Base-by-base conservation (phyloP, 2,329 filamentous ascomycete species). In the Davidsoniella virescens region DNA sequence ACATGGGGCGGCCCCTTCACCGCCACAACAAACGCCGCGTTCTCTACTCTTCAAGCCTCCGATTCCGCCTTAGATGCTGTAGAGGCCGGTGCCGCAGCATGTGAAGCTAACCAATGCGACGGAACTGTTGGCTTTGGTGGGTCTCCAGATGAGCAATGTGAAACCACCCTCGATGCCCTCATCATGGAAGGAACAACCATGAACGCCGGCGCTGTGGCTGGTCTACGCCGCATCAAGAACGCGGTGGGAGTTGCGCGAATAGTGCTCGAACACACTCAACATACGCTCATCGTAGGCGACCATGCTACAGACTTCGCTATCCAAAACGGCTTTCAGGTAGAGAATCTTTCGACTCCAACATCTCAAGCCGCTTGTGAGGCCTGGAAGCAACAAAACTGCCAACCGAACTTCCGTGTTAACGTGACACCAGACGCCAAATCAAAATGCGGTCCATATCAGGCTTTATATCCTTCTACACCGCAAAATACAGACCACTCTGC, bases 121-220 rank as follows among this genome's bases (percentile, higher is more conserved):
- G 67, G 68, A 45, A 73, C 66, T 37, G 73, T 76, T 37, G 73
- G 73, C 47, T 74, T 63, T 56, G 72, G 72, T 49, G 72, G 73
- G 6, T 74, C 71, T 2, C 71, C 72, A 0, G 72, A 74, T 54
- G 73, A 76, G 58, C 59, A 61, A 29, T 76, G 73, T 61, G 73
- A 76, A 62, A 76, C 73, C 2, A 75, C 72, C 0, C 70, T 76
- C 12, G 73, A 76, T 59, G 72, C 73, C n/a, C 66, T 76, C 64
- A 67, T 76, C 59, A 75, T 76, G 67, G 72, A 76, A 57, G 72
- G 73, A 25, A 61, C 59, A 0, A 70, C 64, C n/a, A 65, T 76
- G 62, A 72, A 73, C 14, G 65, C 67, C 0, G 73, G 73, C 40
- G 71, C 72, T 4, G 72, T 76, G 4, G 73, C 71, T 0, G 69